A percentile compares a stretch with the other conserved stretches of the same genome.
These are phyloP conservation scores for Aspergillus sp. DNA, from an alignment of 2,329 filamentous ascomycete species.

Conservation along the genomic window DNA sequence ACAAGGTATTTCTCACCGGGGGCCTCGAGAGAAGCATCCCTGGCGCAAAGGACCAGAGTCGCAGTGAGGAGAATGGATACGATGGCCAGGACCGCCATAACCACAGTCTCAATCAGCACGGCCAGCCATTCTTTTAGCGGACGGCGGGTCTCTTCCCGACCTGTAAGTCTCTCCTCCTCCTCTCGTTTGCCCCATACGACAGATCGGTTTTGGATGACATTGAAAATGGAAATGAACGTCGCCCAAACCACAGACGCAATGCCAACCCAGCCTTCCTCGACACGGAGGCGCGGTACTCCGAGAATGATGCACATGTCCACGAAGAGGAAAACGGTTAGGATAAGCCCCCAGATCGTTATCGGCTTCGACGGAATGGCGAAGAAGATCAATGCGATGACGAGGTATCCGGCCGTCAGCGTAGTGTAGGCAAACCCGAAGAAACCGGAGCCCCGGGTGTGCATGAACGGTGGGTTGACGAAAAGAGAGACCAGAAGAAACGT, in stretches of 20 bases:
- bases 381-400: conserved; percentile 73
- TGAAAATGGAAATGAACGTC: conserved; percentile 68
- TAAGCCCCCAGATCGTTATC: conserved; percentile 62
- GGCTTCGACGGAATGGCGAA: conserved; percentile 76
- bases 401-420: conserved; percentile 65
- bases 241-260: conserved; percentile 79
- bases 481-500: conserved; percentile 75
- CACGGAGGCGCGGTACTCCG: conserved; percentile 62
- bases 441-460: conserved; percentile 80
- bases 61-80: conserved; percentile 68
- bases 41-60: conserved; percentile 68
- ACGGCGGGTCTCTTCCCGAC: conserved; percentile 74
- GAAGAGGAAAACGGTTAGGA: conserved; percentile 59
- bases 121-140: conserved; percentile 76
- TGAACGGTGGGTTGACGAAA: conserved; percentile 81
- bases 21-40: conserved; percentile 65
- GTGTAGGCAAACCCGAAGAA: conserved; percentile 85
- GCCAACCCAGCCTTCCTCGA: conserved; percentile 89
- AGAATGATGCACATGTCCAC: conserved; percentile 73
- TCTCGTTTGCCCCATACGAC: conserved; percentile 89
- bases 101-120: conserved; percentile 65
- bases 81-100: conserved; percentile 59
- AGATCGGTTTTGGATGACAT: conserved; percentile 66
- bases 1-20: conserved; percentile 73
- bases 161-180: conserved; percentile 87